Conservation (phyloP, 106 monocot genomes). For the Apostasia ramifera region DNA sequence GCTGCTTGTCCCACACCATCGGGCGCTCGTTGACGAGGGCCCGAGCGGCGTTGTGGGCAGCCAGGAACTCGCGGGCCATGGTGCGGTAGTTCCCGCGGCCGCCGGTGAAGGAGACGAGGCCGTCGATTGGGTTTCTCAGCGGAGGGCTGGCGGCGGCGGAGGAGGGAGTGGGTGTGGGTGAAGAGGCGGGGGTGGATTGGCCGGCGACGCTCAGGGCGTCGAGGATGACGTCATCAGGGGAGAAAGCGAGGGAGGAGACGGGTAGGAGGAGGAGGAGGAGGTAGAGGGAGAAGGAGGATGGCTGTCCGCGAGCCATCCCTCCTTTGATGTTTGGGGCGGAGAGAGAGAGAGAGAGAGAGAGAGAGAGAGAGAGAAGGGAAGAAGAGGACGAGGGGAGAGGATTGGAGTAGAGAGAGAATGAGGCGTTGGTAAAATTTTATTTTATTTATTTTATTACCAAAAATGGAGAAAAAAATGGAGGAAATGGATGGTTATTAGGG, state of each 20-base stretch:
- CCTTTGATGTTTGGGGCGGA: too few relatives aligned
- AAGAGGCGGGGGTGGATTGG: neutral
- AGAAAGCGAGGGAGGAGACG: neutral
- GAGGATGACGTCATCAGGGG: neutral
- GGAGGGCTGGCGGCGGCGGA: too few relatives aligned
- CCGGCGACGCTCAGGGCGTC: neutral
- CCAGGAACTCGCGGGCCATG: constrained; percentile 21
- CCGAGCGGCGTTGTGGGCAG: constrained; percentile 22
- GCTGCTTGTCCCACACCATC: constrained; percentile 16
- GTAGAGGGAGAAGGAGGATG: neutral
- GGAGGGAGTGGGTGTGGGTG: neutral
- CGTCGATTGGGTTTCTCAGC: too few relatives aligned
- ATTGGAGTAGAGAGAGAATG: neutral
- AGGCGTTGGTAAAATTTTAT: neutral
- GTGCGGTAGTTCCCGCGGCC: neutral
- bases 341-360: too few relatives aligned
- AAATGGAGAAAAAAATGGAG: neutral
- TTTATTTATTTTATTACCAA: neutral
- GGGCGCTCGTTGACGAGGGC: constrained; percentile 11
- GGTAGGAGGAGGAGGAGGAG: neutral
- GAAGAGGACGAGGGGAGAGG: neutral
- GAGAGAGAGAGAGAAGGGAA: neutral
- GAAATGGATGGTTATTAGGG: neutral
- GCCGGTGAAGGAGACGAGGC: neutral
- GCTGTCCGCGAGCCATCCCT: too few relatives aligned